Evolutionary conservation across 2,329 filamentous ascomycete species (phyloP).

Genomic region (Allantophomopsis cytisporea): DNA sequence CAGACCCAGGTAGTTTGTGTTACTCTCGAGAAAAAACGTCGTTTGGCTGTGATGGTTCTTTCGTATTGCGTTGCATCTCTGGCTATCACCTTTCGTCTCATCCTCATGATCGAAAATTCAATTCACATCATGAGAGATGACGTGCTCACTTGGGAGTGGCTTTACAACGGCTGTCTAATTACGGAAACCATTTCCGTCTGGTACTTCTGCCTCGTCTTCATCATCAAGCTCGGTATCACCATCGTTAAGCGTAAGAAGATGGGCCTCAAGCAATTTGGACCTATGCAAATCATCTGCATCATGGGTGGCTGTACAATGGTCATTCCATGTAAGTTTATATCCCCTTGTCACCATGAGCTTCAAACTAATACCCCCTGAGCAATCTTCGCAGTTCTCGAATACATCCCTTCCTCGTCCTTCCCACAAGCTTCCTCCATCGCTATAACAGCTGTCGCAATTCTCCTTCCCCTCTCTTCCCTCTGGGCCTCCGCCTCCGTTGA

Average conservation of each 20-base stretch:
- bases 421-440: conserved; percentile 39
- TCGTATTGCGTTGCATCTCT: conserved; percentile 34
- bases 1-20: conserved; percentile 49
- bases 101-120: conserved; percentile 31
- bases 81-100: conserved; percentile 38
- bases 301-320: conserved; percentile 55
- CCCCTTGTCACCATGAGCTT: background rate
- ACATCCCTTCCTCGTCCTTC: conserved; percentile 23
- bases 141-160: conserved; percentile 20
- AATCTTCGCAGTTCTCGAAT: conserved; percentile 45
- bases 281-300: conserved; percentile 53
- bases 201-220: conserved; percentile 49
- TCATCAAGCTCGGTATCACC: conserved; percentile 43
- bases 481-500: conserved; percentile 32
- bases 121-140: conserved; percentile 7
- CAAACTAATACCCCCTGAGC: conserved; percentile 24
- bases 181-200: conserved; percentile 40
- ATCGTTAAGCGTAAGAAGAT: conserved; percentile 39
- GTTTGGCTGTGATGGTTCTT: conserved; percentile 27
- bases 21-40: conserved; percentile 24
- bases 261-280: conserved; percentile 45
- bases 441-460: conserved; percentile 44
- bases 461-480: conserved; percentile 51
- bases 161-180: conserved; percentile 32
- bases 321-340: conserved; percentile 38